Evolutionary conservation across 306 rosid species (phyloP).

Genomic region (Alnus rubra): DNA sequence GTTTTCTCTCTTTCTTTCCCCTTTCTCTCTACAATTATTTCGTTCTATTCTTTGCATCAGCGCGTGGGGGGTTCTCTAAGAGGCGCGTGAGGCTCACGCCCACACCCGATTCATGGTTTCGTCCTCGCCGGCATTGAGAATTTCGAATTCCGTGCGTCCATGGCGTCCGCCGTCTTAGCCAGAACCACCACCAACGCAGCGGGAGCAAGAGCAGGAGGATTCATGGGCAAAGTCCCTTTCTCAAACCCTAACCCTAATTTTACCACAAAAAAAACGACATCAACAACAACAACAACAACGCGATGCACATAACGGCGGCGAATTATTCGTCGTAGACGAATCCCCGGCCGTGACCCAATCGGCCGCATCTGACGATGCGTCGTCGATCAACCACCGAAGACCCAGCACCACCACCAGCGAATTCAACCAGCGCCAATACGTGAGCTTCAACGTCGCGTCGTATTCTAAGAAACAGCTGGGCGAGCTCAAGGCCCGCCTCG

Average conservation of each 20-base stretch:
- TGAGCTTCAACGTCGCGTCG: conserved; percentile 56
- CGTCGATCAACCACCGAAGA: conserved; percentile 71
- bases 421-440: conserved; percentile 41
- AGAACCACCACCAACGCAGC: conserved; percentile 59
- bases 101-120: conserved; percentile 33
- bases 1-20: neutral
- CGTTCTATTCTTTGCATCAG: neutral
- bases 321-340: conserved; percentile 32
- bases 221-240: conserved; percentile 81
- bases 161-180: conserved; percentile 87
- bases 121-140: conserved; percentile 40
- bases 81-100: conserved; percentile 33
- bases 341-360: conserved; percentile 56
- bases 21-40: neutral
- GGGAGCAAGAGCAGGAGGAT: conserved; percentile 73
- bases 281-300: conserved; percentile 15
- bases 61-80: conserved; percentile 27
- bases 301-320: conserved; percentile 3
- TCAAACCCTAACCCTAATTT: conserved; percentile 63
- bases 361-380: conserved; percentile 78
- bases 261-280: conserved; percentile 43
- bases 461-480: conserved; percentile 62
- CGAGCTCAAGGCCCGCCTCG: conserved; percentile 59
- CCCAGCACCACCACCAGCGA: conserved; percentile 31
- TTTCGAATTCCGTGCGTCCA: conserved; percentile 29